These are phyloP conservation scores for Tylopilus subfusipes DNA, from an alignment of 768 basidiomycete species.

Conservation along the genomic window DNA sequence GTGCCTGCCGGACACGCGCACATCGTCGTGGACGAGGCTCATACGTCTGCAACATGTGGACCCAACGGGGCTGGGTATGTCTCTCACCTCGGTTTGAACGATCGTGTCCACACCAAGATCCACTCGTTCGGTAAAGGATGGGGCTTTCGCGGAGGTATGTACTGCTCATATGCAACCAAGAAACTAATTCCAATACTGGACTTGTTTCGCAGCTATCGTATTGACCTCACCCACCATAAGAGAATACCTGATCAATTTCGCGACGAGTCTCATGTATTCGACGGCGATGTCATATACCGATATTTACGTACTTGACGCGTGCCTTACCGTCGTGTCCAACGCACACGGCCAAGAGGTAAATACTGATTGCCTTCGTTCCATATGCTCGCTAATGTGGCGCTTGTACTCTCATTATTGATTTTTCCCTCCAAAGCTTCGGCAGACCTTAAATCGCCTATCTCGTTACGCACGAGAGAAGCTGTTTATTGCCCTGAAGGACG, in stretches of 20 bases:
- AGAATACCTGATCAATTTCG: conserved; percentile 22
- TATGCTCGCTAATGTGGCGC: neutral
- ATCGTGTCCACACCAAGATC: conserved; percentile 42
- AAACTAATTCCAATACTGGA: neutral
- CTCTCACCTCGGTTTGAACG: conserved; percentile 39
- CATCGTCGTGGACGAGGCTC: conserved; percentile 56
- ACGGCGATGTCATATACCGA: conserved; percentile 21
- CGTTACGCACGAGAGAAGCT: no score
- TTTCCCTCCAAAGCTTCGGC: conserved; percentile 12
- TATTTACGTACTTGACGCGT: conserved; percentile 33
- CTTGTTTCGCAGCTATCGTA: conserved; percentile 12
- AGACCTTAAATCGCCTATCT: conserved; percentile 3
- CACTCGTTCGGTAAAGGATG: conserved; percentile 52
- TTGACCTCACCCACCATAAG: conserved; percentile 17
- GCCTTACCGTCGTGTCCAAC: conserved; percentile 34
- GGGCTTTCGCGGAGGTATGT: conserved; percentile 16
- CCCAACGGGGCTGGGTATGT: conserved; percentile 43
- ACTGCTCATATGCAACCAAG: no score
- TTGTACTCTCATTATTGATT: neutral
- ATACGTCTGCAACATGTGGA: conserved; percentile 54
- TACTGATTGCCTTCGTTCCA: neutral
- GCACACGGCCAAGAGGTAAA: conserved; percentile 19
- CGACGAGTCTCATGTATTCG: conserved; percentile 19
- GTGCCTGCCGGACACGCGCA: conserved; percentile 38
- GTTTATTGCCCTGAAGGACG: neutral